Evolutionary conservation across 345 rosid species (phyloP).

Genomic region (Populus nigra): DNA sequence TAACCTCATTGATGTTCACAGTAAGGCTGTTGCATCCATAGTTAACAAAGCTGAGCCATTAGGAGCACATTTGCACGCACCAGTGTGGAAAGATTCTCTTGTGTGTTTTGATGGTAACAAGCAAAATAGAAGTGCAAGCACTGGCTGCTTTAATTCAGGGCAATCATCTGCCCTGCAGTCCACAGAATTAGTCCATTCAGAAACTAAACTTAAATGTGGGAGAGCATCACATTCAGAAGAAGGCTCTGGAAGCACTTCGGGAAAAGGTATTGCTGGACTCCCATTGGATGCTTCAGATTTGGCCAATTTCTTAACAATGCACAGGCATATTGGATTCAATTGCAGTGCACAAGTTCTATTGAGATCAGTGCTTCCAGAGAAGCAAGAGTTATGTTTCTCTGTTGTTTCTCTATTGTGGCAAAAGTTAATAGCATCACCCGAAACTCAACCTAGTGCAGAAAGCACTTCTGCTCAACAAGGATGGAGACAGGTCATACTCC

Average conservation of each 20-base stretch:
- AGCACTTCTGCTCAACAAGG: conserved; percentile 99
- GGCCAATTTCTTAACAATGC: conserved; percentile 90
- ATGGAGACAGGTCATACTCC: conserved; percentile 87
- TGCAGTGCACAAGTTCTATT: conserved; percentile 79
- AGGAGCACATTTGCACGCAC: conserved; percentile 64
- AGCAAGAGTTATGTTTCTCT: conserved; percentile 89
- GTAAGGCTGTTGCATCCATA: conserved; percentile 91
- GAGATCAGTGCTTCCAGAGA: conserved; percentile 80
- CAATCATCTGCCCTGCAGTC: conserved; percentile 35
- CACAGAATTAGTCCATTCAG: conserved; percentile 41
- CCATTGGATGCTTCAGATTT: conserved; percentile 90
- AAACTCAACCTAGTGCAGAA: conserved; percentile 81
- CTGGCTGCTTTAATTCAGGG: conserved; percentile 39
- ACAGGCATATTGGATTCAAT: conserved; percentile 81
- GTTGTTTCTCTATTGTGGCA: conserved; percentile 95
- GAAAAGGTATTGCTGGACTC: conserved; percentile 57
- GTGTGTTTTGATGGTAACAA: conserved; percentile 40
- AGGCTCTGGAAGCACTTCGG: conserved; percentile 49
- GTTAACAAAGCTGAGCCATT: conserved; percentile 92
- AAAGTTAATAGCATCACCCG: conserved; percentile 85
- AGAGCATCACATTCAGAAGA: conserved; percentile 37
- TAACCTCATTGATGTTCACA: conserved; percentile 89
- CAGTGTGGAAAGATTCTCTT: conserved; percentile 59
- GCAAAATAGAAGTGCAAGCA: conserved; percentile 39
- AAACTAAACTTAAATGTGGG: conserved; percentile 43